Evolutionary conservation across 148 eudicot species (phyloP), one percentile per base, ranked within the genome.

Genomic region (Amaranthus cruentus): DNA sequence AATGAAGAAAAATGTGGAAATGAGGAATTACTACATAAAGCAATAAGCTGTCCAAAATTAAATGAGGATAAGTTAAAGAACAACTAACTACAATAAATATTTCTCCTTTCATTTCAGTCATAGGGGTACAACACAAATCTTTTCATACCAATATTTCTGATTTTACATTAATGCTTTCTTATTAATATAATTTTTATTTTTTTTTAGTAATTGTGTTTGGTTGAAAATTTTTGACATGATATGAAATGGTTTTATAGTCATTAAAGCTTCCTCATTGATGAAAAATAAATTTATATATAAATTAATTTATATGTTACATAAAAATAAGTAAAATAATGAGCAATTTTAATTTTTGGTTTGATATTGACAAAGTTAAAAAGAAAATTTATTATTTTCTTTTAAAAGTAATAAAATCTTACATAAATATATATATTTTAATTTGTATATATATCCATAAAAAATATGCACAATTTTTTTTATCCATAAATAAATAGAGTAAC

Each of bases 11-110:
- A 57, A 15, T 74, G 77, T 74, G 75, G 77, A 59, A 79, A 67
- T 83, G 70, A 68, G 82, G 52, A 77, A 47, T 80, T 78, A 48
- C 83, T 76, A 53, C 59, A 80, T 69, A 71, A 63, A 81, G 78
- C 73, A 74, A 74, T 28, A 28, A 28, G 59, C 81, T 76, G 65
- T 62, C 71, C 75, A 55, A 53, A 68, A 77, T 77, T 75, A 55
- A 77, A 77, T 71, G 76, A 48, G 46, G 38, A 14, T 50, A 60
- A 69, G 14, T 80, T 58, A 77, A 59, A 51, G 62, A 69, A 70
- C 68, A 78, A 62, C 81, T 76, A 74, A 68, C 81, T 49, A 74
- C 48, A 53, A 69, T 81, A 44, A 68, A 61, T 74, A 71, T 73
- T 77, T 67, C 76, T 73, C 9, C 70, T 69, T 74, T 73, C 49